Percentiles rank a stretch among this genome's conserved stretches.
These are phyloP conservation scores for Podila minutissima DNA, from an alignment of 192 early-diverging fungal species.

Conservation along the genomic window DNA sequence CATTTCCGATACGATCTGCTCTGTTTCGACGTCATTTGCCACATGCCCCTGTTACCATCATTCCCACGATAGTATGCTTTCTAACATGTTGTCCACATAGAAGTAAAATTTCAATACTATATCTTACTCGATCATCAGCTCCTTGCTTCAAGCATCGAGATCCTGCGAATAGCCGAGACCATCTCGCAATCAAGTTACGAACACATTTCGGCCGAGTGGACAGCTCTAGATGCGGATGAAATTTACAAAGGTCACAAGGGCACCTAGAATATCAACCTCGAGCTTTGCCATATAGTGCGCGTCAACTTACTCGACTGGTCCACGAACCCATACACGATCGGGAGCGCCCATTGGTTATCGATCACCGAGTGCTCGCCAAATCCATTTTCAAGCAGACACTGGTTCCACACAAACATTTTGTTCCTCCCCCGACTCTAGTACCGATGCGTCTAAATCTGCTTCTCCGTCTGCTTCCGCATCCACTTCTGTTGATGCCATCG, in stretches of 20 bases:
- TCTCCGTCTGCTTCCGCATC: background rate
- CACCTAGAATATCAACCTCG: background rate
- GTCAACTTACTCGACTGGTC: slow-evolving; percentile 85
- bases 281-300: too few species aligned
- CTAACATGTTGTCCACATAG: background rate
- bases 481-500: background rate
- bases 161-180: slow-evolving; percentile 95
- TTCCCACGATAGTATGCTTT: background rate
- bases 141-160: slow-evolving; percentile 96
- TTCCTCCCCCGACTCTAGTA: slow-evolving; percentile 54
- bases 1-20: slow-evolving; percentile 96
- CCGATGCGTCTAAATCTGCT: too few species aligned
- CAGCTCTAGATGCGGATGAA: slow-evolving; percentile 66
- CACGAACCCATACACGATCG: slow-evolving; percentile 95
- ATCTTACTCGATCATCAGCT: slow-evolving; percentile 80
- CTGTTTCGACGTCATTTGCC: slow-evolving; percentile 98
- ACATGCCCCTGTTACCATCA: slow-evolving; percentile 81
- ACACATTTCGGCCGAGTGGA: slow-evolving; percentile 92
- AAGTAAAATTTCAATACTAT: background rate
- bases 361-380: slow-evolving; percentile 69
- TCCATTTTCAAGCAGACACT: slow-evolving; percentile 72
- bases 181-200: slow-evolving; percentile 94
- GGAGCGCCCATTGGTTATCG: slow-evolving; percentile 80
- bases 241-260: background rate
- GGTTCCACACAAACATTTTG: slow-evolving; percentile 98